Evolutionary conservation across 176 grass and related monocot species (phyloP).

Genomic region (Lolium rigidum): DNA sequence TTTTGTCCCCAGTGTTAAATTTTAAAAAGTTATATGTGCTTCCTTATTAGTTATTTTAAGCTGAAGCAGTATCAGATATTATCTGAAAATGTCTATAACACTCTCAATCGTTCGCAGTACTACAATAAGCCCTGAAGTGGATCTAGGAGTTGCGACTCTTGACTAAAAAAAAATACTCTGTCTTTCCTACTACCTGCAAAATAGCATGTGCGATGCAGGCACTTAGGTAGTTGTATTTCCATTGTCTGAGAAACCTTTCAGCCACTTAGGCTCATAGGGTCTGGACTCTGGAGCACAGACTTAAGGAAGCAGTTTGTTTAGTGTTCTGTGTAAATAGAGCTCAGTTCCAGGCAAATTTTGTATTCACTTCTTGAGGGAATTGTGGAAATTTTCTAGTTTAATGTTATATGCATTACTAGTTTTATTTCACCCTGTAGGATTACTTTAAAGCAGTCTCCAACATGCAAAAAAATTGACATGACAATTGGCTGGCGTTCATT

Average conservation of each 20-base stretch:
- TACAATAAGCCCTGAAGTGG: not conserved
- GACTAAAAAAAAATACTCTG: not conserved
- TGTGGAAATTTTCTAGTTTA: not conserved
- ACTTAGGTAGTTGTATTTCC: not conserved
- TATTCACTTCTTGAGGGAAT: not conserved
- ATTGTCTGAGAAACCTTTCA: not conserved
- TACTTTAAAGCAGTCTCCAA: not conserved
- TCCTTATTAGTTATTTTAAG: conserved; percentile 12
- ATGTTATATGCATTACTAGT: not conserved
- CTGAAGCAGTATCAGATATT: not conserved
- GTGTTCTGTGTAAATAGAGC: not conserved
- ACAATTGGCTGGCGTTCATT: not conserved
- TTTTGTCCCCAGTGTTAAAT: not conserved
- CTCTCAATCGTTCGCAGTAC: not conserved
- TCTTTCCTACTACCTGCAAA: not conserved
- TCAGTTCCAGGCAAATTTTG: conserved; percentile 16
- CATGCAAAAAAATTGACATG: not conserved
- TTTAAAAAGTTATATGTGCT: not conserved
- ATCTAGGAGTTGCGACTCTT: conserved; percentile 5
- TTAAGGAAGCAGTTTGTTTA: not conserved
- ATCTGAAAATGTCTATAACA: not conserved
- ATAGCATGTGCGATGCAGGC: not conserved
- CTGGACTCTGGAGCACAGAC: not conserved
- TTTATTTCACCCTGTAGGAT: not conserved
- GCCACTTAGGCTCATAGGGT: not conserved